Evolutionary conservation across 139 green algal genomes (phyloP).

Genomic region (Gonium pectorale): DNA sequence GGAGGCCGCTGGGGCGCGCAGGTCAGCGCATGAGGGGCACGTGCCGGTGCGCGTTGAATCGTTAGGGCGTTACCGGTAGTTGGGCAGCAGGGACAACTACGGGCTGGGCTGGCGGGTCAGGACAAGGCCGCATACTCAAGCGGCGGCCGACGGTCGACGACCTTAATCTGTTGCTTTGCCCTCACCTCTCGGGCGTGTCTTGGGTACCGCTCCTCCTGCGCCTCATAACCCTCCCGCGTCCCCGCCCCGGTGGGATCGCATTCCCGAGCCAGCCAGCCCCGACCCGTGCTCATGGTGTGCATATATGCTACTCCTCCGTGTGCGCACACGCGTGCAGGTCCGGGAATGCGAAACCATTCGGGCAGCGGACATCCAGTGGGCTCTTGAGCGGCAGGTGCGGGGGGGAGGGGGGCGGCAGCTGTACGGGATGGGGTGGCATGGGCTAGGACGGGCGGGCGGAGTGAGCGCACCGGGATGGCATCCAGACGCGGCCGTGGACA

Average conservation of each 20-base stretch:
- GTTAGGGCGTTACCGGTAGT: background rate
- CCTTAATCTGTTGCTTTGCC: background rate
- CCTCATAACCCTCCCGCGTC: background rate
- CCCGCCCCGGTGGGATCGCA: background rate
- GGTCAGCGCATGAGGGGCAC: background rate
- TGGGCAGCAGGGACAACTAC: background rate
- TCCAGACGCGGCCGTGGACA: too few relatives aligned
- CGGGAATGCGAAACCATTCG: conserved; percentile 8
- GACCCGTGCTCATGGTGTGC: too few relatives aligned
- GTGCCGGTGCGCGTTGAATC: background rate
- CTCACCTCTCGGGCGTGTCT: background rate
- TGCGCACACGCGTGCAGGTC: background rate
- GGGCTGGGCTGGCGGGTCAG: background rate
- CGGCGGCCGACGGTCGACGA: background rate
- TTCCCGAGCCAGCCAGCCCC: background rate
- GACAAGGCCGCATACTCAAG: background rate
- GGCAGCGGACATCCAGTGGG: conserved; percentile 12
- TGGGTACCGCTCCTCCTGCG: too few relatives aligned
- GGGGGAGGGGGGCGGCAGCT: background rate
- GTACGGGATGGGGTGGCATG: background rate
- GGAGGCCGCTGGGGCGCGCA: too few relatives aligned
- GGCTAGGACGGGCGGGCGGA: background rate
- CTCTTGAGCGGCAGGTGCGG: conserved; percentile 27
- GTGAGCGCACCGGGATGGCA: background rate
- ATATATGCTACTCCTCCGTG: too few relatives aligned